Evolutionary conservation across 2,329 filamentous ascomycete species (phyloP).

Genomic region (Aspergillus piperis): DNA sequence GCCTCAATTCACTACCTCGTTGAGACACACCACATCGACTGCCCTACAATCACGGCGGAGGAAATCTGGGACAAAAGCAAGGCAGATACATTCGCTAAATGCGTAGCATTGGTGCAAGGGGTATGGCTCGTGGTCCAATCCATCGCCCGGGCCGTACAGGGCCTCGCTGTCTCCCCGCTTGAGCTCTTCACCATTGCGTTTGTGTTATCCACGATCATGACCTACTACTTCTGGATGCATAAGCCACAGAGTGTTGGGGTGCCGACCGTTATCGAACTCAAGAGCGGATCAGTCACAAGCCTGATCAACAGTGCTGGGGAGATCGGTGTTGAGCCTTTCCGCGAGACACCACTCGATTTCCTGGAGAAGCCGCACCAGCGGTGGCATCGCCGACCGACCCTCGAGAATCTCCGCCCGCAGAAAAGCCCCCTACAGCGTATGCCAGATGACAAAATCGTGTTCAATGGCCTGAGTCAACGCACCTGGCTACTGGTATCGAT

Average conservation of each 20-base stretch:
- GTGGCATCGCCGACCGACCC: background rate
- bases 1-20: background rate
- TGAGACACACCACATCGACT: background rate
- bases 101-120: slow-evolving; percentile 3
- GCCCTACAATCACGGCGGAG: slow-evolving; percentile 1
- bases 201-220: slow-evolving; percentile 4
- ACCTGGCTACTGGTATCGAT: slow-evolving; percentile 2
- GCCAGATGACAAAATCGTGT: slow-evolving; percentile 1
- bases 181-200: slow-evolving; percentile 6
- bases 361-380: background rate
- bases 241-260: slow-evolving; percentile 8
- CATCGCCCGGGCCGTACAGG: background rate
- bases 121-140: slow-evolving; percentile 3
- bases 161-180: background rate
- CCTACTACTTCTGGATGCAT: slow-evolving; percentile 8
- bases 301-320: background rate
- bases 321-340: background rate
- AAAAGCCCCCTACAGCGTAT: background rate
- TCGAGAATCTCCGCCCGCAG: background rate
- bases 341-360: slow-evolving; percentile 2
- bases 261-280: background rate
- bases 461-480: background rate
- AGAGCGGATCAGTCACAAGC: background rate
- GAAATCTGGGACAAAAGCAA: slow-evolving; percentile 8
- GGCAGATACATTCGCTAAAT: slow-evolving; percentile 2